Base-by-base conservation (phyloP, 129 eudicot species). In the Cynara cardunculus region DNA sequence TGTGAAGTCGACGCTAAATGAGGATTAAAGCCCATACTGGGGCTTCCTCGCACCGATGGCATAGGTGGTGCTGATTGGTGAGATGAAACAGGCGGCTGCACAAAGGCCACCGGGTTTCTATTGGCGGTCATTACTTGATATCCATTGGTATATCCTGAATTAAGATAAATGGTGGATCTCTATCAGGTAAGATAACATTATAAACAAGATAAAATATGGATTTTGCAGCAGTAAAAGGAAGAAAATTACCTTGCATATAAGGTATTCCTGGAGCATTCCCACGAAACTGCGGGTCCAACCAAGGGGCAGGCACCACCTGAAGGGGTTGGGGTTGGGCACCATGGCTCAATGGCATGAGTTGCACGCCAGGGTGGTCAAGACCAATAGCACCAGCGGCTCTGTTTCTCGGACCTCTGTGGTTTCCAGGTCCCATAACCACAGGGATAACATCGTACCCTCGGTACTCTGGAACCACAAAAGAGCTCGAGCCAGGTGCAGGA, bases 221-320 rank as follows among this genome's bases (percentile, higher is more conserved):
- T n/a, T 34, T 31, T 34, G 25, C n/a, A n/a, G n/a, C 39, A 9
- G 19, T 32, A 41, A 71, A 69, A 13, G 49, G 71, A 82, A 49
- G 56, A 69, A 68, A 34, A 71, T 27, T 39, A 83, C 99, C 97
- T 53, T 84, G 96, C 77, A 87, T 68, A 78, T 84, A 90, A n/a
- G 90, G 90, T 41, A 90, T 62, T 78, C 81, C 80, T 10, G 91
- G 87, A 25, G 89, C 78, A 72, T 39, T 77, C 61, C 59, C 16
- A 8, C 73, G 78, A 83, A 83, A 83, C 35, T 84, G 97, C 34
- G 85, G 87, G 30, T 90, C 92, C 85, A 87, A 75, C 98, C 97
- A 94, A 65, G 94, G 91, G 78, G 79, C 34, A 9, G 85, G 86
- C 7, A 92, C 81, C 9, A 85, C 74, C 41, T 87, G 97, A 81